Conservation (phyloP, 179 eudicot species). For the Heliamphora pulchella region DNA sequence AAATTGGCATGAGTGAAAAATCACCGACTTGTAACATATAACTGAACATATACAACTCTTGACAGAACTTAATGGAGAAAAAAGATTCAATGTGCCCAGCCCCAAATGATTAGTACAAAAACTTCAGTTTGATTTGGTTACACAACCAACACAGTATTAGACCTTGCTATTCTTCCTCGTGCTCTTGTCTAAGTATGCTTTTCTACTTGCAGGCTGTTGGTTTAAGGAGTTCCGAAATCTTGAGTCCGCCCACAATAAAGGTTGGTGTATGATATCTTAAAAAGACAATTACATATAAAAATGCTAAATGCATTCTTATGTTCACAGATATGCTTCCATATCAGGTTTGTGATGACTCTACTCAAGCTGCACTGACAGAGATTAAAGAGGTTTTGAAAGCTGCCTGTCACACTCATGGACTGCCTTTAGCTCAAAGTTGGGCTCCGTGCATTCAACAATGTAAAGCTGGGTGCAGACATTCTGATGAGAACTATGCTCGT, state of each 20-base stretch:
- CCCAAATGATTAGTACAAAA: too few relatives aligned
- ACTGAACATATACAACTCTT: too few relatives aligned
- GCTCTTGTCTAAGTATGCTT: constrained; percentile 4
- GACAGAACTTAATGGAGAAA: too few relatives aligned
- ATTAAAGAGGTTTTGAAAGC: constrained; percentile 35
- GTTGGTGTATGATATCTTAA: constrained; percentile 26
- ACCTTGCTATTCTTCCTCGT: neutral
- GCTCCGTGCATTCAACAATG: constrained; percentile 56
- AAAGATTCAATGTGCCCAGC: too few relatives aligned
- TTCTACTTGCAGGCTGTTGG: constrained; percentile 54
- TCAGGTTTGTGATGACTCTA: constrained; percentile 38
- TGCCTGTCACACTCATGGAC: constrained; percentile 39
- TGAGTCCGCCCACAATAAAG: constrained; percentile 40
- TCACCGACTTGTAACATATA: too few relatives aligned
- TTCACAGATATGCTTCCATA: constrained; percentile 1
- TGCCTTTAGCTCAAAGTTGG: constrained; percentile 84
- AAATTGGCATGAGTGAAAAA: too few relatives aligned
- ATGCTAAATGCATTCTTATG: neutral
- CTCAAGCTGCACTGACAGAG: constrained; percentile 39
- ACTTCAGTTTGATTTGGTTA: too few relatives aligned
- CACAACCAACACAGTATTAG: neutral
- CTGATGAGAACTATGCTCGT: constrained; percentile 24
- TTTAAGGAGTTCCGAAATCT: constrained; percentile 57
- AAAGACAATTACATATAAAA: neutral
- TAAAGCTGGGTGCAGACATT: constrained; percentile 35